Evolutionary conservation across 2,329 filamentous ascomycete genomes (phyloP), one percentile per base, ranked within the genome.

Genomic region (Chaetomium sp.): DNA sequence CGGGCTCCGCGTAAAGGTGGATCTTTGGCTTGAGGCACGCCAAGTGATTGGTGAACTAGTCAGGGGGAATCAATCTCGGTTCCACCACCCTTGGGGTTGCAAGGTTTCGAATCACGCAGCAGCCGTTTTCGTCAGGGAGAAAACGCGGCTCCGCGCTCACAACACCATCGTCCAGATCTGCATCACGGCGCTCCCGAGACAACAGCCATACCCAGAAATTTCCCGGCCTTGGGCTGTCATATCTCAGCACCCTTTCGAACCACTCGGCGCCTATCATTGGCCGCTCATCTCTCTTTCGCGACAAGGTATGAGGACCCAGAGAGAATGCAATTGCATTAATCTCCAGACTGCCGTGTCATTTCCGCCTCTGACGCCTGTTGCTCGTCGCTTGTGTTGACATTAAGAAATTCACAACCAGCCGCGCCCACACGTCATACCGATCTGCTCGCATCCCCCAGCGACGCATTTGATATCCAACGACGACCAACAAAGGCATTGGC

Each of bases 21-120:
- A 27, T 27, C 19, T 27, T 27, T 27, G 19, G 19, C 19, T 27
- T 27, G 19, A 27, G 19, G 19, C 19, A 27, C 19, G 19, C 19
- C 19, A 27, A 27, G 19, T 49, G 41, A 61, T 62, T 61, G 61
- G 59, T 40, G n/a, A 11, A 2, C 6, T 7, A 34, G 14, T 51
- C 61, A 62, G 61, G 61, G 61, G 61, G 56, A 54, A 56, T 55
- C 38, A 55, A 61, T 58, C 49, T 48, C 40, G 47, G 55, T 44
- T 50, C 54, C 49, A 52, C 49, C 6, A 27, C 8, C 11, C 48
- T 36, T 42, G 52, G 46, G 12, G 40, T 27, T 33, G 12, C 53
- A 40, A 52, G 50, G 57, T 59, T 61, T 59, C 51, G 43, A 40
- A 55, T 47, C 36, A 57, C 57, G 59, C 54, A 54, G 52, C 37